Conservation (phyloP, 2,329 filamentous ascomycete genomes). For the Xylogone sp. region DNA sequence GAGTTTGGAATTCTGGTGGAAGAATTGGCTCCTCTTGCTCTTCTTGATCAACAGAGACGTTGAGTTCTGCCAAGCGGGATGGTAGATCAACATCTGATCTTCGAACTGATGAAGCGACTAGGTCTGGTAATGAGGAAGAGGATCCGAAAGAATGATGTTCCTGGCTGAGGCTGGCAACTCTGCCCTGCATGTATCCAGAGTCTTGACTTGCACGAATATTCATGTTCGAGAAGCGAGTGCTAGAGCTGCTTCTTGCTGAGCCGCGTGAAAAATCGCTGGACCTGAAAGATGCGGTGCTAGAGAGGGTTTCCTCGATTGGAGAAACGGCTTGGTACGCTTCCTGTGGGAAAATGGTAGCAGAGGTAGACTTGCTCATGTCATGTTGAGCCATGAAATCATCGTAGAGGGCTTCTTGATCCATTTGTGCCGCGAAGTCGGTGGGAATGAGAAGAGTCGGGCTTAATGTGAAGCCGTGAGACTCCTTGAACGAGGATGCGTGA, state of each 20-base stretch:
- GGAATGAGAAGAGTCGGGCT: slow-evolving; percentile 62
- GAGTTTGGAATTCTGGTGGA: background rate
- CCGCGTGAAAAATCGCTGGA: slow-evolving; percentile 26
- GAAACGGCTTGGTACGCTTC: slow-evolving; percentile 20
- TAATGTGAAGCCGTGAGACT: slow-evolving; percentile 54
- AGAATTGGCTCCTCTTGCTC: background rate
- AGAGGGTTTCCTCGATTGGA: slow-evolving; percentile 25
- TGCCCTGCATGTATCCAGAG: slow-evolving; percentile 18
- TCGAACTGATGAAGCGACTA: slow-evolving; percentile 21
- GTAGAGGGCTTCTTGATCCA: slow-evolving; percentile 32
- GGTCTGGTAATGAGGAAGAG: slow-evolving; percentile 27
- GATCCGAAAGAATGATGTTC: slow-evolving; percentile 23
- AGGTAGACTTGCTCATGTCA: slow-evolving; percentile 13
- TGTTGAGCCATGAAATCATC: slow-evolving; percentile 15
- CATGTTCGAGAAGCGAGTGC: slow-evolving; percentile 19
- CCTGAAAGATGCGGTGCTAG: slow-evolving; percentile 25
- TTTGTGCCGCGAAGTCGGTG: slow-evolving; percentile 52
- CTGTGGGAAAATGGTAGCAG: slow-evolving; percentile 18
- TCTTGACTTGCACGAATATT: slow-evolving; percentile 25
- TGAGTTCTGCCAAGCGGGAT: background rate
- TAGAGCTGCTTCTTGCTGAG: slow-evolving; percentile 23
- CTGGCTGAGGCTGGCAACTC: slow-evolving; percentile 13
- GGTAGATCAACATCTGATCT: slow-evolving; percentile 8
- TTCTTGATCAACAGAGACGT: background rate
- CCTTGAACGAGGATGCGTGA: slow-evolving; percentile 51